These are phyloP conservation scores for Ogataea nonfermentans DNA, from an alignment of 805 yeast species.

Conservation along the genomic window DNA sequence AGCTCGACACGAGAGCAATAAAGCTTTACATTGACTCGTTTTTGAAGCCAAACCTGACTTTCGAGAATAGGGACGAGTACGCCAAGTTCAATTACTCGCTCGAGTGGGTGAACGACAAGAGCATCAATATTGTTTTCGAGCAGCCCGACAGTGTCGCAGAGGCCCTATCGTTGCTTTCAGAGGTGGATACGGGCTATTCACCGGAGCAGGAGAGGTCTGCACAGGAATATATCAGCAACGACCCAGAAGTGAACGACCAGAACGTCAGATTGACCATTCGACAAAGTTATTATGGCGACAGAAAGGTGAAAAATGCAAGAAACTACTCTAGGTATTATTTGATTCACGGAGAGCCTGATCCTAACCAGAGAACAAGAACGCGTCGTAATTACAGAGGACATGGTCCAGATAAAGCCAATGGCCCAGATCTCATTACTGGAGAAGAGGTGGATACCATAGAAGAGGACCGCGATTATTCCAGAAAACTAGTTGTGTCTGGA, in stretches of 20 bases:
- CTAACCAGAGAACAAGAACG: constrained; percentile 29
- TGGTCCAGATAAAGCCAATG: constrained; percentile 4
- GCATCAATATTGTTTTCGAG: constrained; percentile 54
- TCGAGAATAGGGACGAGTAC: constrained; percentile 29
- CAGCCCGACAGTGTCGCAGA: constrained; percentile 28
- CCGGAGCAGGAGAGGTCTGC: constrained; percentile 40
- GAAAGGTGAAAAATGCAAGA: constrained; percentile 55
- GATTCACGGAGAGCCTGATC: constrained; percentile 68
- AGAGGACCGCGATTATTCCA: constrained; percentile 4
- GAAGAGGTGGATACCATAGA: constrained; percentile 18
- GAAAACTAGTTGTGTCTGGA: constrained; percentile 31
- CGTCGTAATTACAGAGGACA: constrained; percentile 19
- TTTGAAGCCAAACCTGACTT: constrained; percentile 34
- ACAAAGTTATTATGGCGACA: constrained; percentile 52
- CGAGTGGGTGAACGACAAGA: constrained; percentile 67
- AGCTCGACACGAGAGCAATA: constrained; percentile 57
- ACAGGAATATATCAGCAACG: constrained; percentile 35
- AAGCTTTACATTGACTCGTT: constrained; percentile 52
- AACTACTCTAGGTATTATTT: constrained; percentile 62
- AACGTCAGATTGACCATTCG: constrained; percentile 42
- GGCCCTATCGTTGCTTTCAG: constrained; percentile 20
- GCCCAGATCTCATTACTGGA: constrained; percentile 36
- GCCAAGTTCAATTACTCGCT: constrained; percentile 38
- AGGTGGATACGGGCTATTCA: constrained; percentile 16
- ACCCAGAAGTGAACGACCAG: constrained; percentile 18